phyloP scores from a whole-genome alignment of 495 filamentous ascomycete species.

The Aspergillus haitiensis region DNA sequence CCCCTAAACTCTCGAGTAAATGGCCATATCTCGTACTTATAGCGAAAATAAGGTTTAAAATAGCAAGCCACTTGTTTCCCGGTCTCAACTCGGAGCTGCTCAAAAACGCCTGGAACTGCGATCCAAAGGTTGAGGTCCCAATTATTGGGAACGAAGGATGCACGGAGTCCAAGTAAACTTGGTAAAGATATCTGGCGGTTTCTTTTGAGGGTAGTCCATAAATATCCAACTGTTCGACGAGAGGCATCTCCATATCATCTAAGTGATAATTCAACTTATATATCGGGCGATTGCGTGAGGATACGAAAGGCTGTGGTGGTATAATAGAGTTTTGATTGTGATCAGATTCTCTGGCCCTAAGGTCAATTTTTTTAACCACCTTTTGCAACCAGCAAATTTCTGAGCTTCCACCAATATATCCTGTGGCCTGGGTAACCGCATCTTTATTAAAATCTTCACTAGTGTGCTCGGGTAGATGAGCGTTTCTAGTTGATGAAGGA shows the following conservation, averaged over 20 bases:
- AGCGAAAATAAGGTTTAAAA: constrained; percentile 64
- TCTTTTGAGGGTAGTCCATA: constrained; percentile 51
- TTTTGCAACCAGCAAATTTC: constrained; percentile 60
- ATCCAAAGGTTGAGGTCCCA: constrained; percentile 53
- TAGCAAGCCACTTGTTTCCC: constrained; percentile 55
- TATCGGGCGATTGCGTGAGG: constrained; percentile 30
- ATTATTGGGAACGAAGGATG: constrained; percentile 64
- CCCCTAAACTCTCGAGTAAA: constrained; percentile 45
- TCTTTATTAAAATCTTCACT: constrained; percentile 60
- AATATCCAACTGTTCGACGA: constrained; percentile 46
- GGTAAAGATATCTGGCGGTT: constrained; percentile 54
- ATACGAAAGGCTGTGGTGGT: constrained; percentile 32
- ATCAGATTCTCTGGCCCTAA: constrained; percentile 28
- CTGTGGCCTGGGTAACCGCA: constrained; percentile 46
- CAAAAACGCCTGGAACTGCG: constrained; percentile 49
- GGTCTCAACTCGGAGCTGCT: constrained; percentile 40
- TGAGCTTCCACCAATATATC: constrained; percentile 62
- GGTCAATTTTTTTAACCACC: constrained; percentile 38
- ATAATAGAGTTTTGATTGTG: constrained; percentile 20
- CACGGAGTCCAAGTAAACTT: constrained; percentile 58
- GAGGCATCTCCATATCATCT: constrained; percentile 52
- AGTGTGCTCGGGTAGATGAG: constrained; percentile 53
- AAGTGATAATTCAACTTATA: constrained; percentile 47
- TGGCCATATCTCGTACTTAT: constrained; percentile 55
- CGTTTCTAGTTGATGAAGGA: constrained; percentile 5